Base-by-base conservation (phyloP, 495 filamentous ascomycete genomes). In the Daldinia loculata region DNA sequence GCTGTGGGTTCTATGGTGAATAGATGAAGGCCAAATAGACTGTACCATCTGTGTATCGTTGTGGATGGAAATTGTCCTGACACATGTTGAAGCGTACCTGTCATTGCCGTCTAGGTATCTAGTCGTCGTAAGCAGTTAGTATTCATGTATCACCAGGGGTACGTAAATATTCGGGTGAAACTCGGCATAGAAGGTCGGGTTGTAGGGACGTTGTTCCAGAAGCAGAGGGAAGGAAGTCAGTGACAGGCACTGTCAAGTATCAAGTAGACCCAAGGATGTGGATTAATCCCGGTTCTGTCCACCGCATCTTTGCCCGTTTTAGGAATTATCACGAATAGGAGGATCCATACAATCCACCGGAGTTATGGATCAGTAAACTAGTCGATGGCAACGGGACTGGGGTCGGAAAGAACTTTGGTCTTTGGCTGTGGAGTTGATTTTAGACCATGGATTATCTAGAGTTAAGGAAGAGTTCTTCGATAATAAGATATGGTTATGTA, bases 191-290 rank as follows among this genome's bases (percentile, higher is more conserved):
- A 63, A 56, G 6, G 45, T 67, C 71, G 71, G 67, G 48, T 55
- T 57, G 50, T 56, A 70, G 67, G 71, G 62, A 67, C 66, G 67
- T 66, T 63, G 62, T 74, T 74, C 71, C 66, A 74, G 71, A 74
- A 70, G 71, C 62, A 74, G 19, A 70, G 70, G 70, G 66, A 68
- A 58, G 26, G 14, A 60, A 53, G 32, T 34, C 58, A 59, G 32
- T 61, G 51, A 24, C 56, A 66, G 67, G 61, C 57, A 32, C 56
- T 32, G 38, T 48, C 45, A 29, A 52, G 19, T 50, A 57, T 58
- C 63, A 55, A 63, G 71, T 52, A 57, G 55, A 57, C 56, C 51
- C 66, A 63, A 50, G 52, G 61, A 59, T 66, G 63, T 55, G 71
- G 62, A 66, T 62, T 64, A 24, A 52, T 58, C 53, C 62, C 53